A percentile compares a stretch with the other conserved stretches of the same genome.
Evolutionary conservation across 1,139 yeast species (phyloP).

Genomic region (Geotrichum europaeum): DNA sequence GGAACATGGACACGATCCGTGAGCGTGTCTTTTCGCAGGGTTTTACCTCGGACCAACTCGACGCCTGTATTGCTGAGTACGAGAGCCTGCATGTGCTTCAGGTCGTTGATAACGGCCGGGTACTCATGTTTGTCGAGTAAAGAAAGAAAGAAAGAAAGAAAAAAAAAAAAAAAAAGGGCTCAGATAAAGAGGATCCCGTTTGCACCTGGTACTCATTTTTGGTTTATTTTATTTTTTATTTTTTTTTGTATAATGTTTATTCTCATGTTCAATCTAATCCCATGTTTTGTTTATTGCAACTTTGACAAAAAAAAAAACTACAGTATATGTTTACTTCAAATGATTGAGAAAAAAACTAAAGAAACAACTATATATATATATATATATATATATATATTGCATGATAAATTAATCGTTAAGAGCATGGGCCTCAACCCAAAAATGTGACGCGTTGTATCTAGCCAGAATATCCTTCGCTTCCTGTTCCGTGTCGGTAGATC

Average conservation of each 20-base stretch:
- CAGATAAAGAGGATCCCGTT: too few relatives aligned
- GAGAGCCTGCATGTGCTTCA: conserved; percentile 73
- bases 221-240: not conserved
- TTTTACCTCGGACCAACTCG: conserved; percentile 71
- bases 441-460: conserved; percentile 50
- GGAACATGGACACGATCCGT: conserved; percentile 55
- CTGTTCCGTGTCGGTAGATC: conserved; percentile 47
- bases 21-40: conserved; percentile 79
- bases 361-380: not conserved
- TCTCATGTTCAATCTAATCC: not conserved
- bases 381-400: too few relatives aligned
- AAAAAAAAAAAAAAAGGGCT: not conserved
- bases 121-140: conserved; percentile 25
- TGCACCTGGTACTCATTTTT: not conserved
- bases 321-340: not conserved
- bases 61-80: conserved; percentile 70
- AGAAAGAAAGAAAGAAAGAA: not conserved
- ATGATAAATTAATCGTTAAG: not conserved
- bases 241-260: not conserved
- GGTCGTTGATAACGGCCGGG: conserved; percentile 45
- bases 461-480: conserved; percentile 48
- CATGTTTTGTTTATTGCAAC: conserved; percentile 1
- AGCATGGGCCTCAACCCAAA: conserved; percentile 42
- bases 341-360: not conserved
- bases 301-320: too few relatives aligned